Base-by-base conservation (phyloP, 768 basidiomycete genomes). In the Lentinula sp. region DNA sequence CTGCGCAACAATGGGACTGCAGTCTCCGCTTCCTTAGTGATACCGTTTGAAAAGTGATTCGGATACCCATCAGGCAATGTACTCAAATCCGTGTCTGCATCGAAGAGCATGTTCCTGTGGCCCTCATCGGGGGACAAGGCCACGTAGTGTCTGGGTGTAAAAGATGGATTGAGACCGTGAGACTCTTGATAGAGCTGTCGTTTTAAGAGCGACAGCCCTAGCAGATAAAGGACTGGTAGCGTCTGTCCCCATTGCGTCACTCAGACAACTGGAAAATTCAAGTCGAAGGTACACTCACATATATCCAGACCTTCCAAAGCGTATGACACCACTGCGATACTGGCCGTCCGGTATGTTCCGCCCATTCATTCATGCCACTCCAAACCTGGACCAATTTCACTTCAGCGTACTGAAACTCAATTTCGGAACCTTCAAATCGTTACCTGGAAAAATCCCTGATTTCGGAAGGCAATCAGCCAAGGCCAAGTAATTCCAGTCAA, bases 371-470 rank as follows among this genome's bases (percentile, higher is more conserved):
- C 64, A 82, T 64, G 20, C 81, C 81, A 57, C 78, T 79, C 39
- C 74, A 73, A 39, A 76, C 71, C 77, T 79, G 49, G 46, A 57
- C 20, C 36, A 45, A 36, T 23, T 33, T 28, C 28, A 28, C 28
- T 28, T 53, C 54, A 41, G 28, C 18, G 1, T 33, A 41, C 6
- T 9, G 63, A 39, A 18, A 57, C 64, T 13, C 28, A 42, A 23
- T 53, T 13, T 35, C 53, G 56, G 64, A 67, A 66, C 28, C 28
- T 60, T 63, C 63, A 18, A 49, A 49, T 37, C 53, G 69, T 60
- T 64, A 81, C 84, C 74, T 85, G 81, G 65, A 76, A 77, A 68
- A 84, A 82, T 10, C 85, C 56, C 56, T 57, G 28, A 15, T 33
- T n/a, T 28, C 7, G 55, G 6, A 4, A 41, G 13, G 20, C 7